Evolutionary conservation across 2,329 filamentous ascomycete species (phyloP).

Genomic region (Alternaria alternata): DNA sequence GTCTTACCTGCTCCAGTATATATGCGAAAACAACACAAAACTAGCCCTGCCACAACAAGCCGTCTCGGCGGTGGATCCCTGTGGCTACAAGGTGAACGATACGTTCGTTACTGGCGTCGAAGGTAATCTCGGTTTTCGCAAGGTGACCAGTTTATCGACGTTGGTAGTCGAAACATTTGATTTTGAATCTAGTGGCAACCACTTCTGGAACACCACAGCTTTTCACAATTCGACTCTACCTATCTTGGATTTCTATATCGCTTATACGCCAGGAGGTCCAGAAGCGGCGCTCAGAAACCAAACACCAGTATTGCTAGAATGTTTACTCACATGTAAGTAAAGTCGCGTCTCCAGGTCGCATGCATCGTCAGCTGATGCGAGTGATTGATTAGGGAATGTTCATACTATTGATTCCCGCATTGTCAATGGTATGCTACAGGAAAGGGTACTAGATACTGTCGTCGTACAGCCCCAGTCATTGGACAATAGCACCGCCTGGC

Average conservation of each 20-base stretch:
- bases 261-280: conserved; percentile 19
- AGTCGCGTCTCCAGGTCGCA: conserved; percentile 6
- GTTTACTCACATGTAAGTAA: conserved; percentile 26
- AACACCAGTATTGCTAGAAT: conserved; percentile 25
- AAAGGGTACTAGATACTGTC: neutral
- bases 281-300: conserved; percentile 12
- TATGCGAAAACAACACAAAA: conserved; percentile 12
- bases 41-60: neutral
- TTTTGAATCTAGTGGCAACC: neutral
- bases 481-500: neutral
- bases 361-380: no score
- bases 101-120: conserved; percentile 13
- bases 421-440: conserved; percentile 12
- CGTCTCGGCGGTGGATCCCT: conserved; percentile 6
- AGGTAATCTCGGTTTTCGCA: neutral
- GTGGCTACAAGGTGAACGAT: conserved; percentile 22
- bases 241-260: conserved; percentile 27
- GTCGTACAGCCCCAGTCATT: neutral
- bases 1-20: conserved; percentile 11
- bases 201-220: conserved; percentile 17
- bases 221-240: conserved; percentile 14
- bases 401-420: neutral
- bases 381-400: no score
- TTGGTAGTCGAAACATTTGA: neutral
- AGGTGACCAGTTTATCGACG: conserved; percentile 3